These are phyloP conservation scores for peach (Prunus persica) DNA, from an alignment of 306 rosid species.

Conservation along the genomic window Prunus_persica_NCBIv2 NC_034015.1:17848001-17848500, in stretches of 20 bases:
- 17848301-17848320: constrained; percentile 1
- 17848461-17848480: constrained; percentile 13
- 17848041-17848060: constrained; percentile 35
- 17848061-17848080: constrained; percentile 51
- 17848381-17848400: constrained; percentile 11
- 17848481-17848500: constrained; percentile 16
- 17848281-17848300: constrained; percentile 25
- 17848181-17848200: constrained; percentile 14
- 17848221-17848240: no score
- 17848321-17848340: constrained; percentile 14
- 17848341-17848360: constrained; percentile 30
- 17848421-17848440: constrained; percentile 2
- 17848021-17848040: constrained; percentile 37
- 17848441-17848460: constrained; percentile 9
- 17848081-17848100: constrained; percentile 20
- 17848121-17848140: constrained; percentile 24
- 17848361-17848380: constrained; percentile 36
- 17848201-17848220: constrained; percentile 2
- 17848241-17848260: constrained; percentile 17
- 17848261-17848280: constrained; percentile 17
- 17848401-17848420: not conserved
- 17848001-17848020: constrained; percentile 49
- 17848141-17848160: constrained; percentile 37
- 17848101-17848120: constrained; percentile 26
- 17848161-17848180: constrained; percentile 32